These are phyloP conservation scores for Calycina herbarum DNA, from an alignment of 2,329 filamentous ascomycete species.

Conservation along the genomic window DNA sequence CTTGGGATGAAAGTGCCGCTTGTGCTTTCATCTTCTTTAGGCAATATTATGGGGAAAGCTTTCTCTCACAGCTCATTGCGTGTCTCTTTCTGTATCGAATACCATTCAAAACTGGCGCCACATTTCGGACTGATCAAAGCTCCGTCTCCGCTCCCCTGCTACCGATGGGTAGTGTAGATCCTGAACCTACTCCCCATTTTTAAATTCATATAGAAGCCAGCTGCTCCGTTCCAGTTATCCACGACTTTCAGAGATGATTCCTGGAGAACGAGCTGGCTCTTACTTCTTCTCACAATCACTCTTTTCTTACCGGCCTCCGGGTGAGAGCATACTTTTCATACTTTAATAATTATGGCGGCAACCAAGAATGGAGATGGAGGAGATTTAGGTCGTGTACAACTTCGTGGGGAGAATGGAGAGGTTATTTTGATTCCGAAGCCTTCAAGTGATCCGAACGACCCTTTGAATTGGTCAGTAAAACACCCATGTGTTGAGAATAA, in stretches of 20 bases:
- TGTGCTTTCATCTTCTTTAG: too few relatives aligned
- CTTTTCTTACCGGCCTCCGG: slow-evolving; percentile 7
- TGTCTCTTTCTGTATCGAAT: too few relatives aligned
- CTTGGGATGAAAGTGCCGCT: too few relatives aligned
- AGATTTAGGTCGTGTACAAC: slow-evolving; percentile 23
- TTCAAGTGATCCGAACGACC: slow-evolving; percentile 40
- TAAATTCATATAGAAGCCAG: too few relatives aligned
- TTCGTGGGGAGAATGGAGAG: slow-evolving; percentile 25
- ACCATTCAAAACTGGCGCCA: too few relatives aligned
- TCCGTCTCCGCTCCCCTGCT: too few relatives aligned
- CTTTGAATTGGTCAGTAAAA: slow-evolving; percentile 38
- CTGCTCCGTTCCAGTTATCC: too few relatives aligned
- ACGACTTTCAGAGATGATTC: not conserved
- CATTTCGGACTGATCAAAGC: too few relatives aligned
- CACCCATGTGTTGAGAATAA: not conserved
- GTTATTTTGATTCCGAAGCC: slow-evolving; percentile 36
- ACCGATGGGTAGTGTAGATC: too few relatives aligned
- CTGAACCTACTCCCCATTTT: too few relatives aligned
- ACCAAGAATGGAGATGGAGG: slow-evolving; percentile 13
- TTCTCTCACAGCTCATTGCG: too few relatives aligned
- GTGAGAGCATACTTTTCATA: slow-evolving; percentile 12
- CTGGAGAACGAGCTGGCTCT: slow-evolving; percentile 9
- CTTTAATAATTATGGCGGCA: slow-evolving; percentile 13
- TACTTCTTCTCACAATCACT: not conserved
- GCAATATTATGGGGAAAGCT: too few relatives aligned